phyloP scores from a whole-genome alignment of 495 filamentous ascomycete genomes.

The Chaetomium cochliodes region DNA sequence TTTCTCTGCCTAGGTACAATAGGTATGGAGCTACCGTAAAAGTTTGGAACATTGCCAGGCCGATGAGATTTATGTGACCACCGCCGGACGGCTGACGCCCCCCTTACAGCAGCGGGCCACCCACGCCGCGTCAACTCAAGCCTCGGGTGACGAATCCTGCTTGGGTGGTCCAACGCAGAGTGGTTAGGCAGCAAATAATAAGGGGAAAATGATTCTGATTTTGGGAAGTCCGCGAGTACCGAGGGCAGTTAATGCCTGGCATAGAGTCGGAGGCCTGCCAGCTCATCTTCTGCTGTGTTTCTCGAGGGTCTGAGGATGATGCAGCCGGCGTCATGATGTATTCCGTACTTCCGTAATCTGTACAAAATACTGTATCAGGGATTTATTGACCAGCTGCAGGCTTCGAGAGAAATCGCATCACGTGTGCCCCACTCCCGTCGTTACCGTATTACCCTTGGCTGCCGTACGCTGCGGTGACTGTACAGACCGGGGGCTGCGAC shows the following conservation, averaged over 20 bases:
- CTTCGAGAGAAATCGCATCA: too few species aligned
- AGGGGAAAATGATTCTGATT: background rate
- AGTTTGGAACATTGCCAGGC: too few species aligned
- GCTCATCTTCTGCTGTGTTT: background rate
- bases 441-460: background rate
- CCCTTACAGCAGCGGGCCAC: background rate
- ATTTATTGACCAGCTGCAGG: too few species aligned
- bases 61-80: too few species aligned
- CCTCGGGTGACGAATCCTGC: conserved; percentile 8
- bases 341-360: too few species aligned
- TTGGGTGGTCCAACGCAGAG: background rate
- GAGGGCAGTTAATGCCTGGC: too few species aligned
- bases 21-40: too few species aligned
- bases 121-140: conserved; percentile 9
- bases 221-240: background rate
- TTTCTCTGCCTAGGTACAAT: too few species aligned
- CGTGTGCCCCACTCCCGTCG: conserved; percentile 8
- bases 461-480: background rate
- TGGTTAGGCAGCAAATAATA: background rate
- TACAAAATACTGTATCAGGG: too few species aligned
- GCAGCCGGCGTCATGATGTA: too few species aligned
- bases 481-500: conserved; percentile 19
- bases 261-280: background rate
- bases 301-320: background rate
- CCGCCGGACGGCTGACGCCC: background rate